phyloP scores from a whole-genome alignment of 148 eudicot species.

The Cornus kousa region DNA sequence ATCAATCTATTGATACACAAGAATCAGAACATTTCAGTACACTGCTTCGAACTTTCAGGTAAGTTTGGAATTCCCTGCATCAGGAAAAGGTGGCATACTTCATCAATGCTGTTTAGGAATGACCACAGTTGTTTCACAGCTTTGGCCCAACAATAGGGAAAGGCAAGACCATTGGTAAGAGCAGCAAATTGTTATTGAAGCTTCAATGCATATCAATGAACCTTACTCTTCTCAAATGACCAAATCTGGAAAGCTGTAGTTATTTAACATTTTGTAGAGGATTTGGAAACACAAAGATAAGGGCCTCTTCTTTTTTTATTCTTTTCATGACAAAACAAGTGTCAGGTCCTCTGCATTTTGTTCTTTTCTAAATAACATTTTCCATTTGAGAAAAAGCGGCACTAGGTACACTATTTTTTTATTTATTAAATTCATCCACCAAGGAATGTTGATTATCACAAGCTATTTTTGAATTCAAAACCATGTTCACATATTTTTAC shows the following conservation, averaged over 20 bases:
- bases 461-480: background rate
- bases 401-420: background rate
- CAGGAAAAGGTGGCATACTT: background rate
- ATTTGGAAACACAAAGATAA: background rate
- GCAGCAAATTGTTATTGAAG: too few relatives aligned
- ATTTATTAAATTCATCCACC: background rate
- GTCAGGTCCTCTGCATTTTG: background rate
- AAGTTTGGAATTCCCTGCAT: background rate
- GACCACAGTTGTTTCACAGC: background rate
- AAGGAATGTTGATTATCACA: background rate
- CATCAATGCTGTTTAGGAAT: background rate
- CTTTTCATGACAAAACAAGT: background rate
- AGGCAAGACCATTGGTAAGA: background rate
- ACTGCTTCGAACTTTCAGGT: background rate
- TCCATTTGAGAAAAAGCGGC: background rate
- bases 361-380: background rate
- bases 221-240: background rate
- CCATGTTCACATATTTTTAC: conserved; percentile 26
- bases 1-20: background rate
- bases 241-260: background rate
- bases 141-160: background rate
- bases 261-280: background rate
- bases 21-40: background rate
- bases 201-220: background rate
- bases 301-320: background rate